These are phyloP conservation scores for Aspergillus fructus DNA, from an alignment of 2,329 filamentous ascomycete species.

Conservation along the genomic window DNA sequence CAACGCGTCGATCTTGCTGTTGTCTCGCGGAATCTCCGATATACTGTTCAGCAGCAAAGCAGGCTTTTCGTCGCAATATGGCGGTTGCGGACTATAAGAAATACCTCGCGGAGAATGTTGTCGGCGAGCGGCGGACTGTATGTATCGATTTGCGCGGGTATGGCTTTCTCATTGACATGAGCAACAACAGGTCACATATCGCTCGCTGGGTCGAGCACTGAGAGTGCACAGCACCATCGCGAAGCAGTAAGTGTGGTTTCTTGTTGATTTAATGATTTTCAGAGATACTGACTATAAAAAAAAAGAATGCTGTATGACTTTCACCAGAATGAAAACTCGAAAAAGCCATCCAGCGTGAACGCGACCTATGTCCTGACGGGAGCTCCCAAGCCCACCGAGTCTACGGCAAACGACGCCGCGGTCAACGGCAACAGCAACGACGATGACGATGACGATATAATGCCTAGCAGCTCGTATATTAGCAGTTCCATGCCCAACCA, in stretches of 20 bases:
- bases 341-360: conserved; percentile 72
- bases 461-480: conserved; percentile 67
- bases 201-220: conserved; percentile 75
- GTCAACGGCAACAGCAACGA: conserved; percentile 60
- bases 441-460: conserved; percentile 54
- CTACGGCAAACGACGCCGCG: conserved; percentile 38
- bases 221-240: conserved; percentile 83
- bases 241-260: conserved; percentile 68
- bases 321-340: conserved; percentile 72
- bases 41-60: background rate
- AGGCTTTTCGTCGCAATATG: conserved; percentile 30
- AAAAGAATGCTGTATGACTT: conserved; percentile 83
- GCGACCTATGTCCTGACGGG: conserved; percentile 91
- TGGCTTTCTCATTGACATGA: background rate
- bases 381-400: conserved; percentile 49
- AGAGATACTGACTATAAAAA: conserved; percentile 3
- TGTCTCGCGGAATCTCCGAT: conserved; percentile 1
- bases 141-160: conserved; percentile 26
- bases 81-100: conserved; percentile 59
- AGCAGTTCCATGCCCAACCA: conserved; percentile 63
- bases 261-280: background rate
- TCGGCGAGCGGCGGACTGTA: conserved; percentile 74
- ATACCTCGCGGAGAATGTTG: conserved; percentile 71
- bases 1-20: conserved; percentile 15
- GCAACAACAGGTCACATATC: conserved; percentile 73